Base-by-base conservation (phyloP, 75 land plant species). In the Gnetum montanum region DNA sequence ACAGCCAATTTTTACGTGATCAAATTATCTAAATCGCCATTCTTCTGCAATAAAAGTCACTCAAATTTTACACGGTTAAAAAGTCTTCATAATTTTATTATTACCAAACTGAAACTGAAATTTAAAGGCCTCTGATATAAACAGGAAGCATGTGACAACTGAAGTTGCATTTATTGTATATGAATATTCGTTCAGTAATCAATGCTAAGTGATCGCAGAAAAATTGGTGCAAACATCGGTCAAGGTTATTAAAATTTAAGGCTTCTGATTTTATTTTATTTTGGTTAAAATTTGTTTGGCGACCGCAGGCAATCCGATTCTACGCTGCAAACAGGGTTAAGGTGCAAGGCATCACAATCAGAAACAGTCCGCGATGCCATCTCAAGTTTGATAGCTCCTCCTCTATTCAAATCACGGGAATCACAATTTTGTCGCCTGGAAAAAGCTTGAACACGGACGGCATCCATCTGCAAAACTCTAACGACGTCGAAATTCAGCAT, bases 371-470 rank as follows among this genome's bases (percentile, higher is more conserved):
- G 6, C 78, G 66, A 28, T 65, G 59, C 22, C 78, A 75, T 23
- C 70, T 75, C 31, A 73, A 72, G 55, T 75, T 75, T 5, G 77
- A 72, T 46, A 75, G 53, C 37, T 75, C 77, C 43, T 16, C 43
- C 4, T 48, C 41, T n/a, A 65, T 75, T 4, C 2, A n/a, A 4
- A 70, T 75, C 38, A 28, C 40, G 8, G 48, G 66, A 55, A 38
- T 75, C 11, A 59, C 53, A 55, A 61, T 75, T 56, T 34, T 37
- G 6, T 59, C 78, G 27, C 78, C 78, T 0, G 52, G 25, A 3
- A 36, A 65, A 46, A 75, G 78, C 52, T 77, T 70, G 29, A 75
- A 75, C 60, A 75, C 78, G 28, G 78, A 75, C 12, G 78, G 78
- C 22, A 57, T 75, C 19, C 78, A 75, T 34, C 65, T 75, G 23